These are phyloP conservation scores for Xerocomellus intermedius DNA, from an alignment of 768 basidiomycete genomes.

Conservation along the genomic window DNA sequence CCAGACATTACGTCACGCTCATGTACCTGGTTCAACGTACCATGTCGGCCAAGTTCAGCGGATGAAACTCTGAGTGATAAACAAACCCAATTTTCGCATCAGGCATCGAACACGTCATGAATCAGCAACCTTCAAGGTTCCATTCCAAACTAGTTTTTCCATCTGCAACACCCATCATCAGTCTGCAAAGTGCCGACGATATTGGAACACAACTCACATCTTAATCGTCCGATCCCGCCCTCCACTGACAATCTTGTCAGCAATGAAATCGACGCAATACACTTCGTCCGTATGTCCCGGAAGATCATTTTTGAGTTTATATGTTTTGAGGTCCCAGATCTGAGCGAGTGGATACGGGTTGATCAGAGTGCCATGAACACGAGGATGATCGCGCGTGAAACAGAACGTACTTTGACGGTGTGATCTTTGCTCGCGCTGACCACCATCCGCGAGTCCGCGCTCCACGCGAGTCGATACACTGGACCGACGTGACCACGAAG, in stretches of 20 bases:
- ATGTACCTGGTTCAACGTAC: no score
- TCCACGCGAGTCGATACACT: constrained; percentile 95
- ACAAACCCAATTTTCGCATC: background rate
- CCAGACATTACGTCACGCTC: no score
- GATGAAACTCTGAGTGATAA: no score
- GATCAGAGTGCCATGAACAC: background rate
- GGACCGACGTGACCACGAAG: constrained; percentile 91
- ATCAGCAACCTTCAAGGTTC: background rate
- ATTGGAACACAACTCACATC: constrained; percentile 57
- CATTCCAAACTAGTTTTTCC: constrained; percentile 28
- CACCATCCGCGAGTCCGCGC: constrained; percentile 86
- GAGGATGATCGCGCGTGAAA: background rate
- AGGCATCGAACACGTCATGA: background rate
- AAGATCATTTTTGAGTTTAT: constrained; percentile 91
- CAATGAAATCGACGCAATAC: constrained; percentile 98
- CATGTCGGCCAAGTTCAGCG: no score
- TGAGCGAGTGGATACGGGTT: background rate
- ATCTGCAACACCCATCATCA: constrained; percentile 20
- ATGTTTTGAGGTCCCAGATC: constrained; percentile 97
- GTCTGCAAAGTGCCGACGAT: background rate
- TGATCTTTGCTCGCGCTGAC: constrained; percentile 96
- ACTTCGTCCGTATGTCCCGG: constrained; percentile 98
- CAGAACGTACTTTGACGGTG: constrained; percentile 77
- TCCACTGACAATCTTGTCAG: constrained; percentile 99
- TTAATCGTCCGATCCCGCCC: constrained; percentile 89